These are phyloP conservation scores for Cochlearia excelsa DNA, from an alignment of 345 rosid species.

Conservation along the genomic window DNA sequence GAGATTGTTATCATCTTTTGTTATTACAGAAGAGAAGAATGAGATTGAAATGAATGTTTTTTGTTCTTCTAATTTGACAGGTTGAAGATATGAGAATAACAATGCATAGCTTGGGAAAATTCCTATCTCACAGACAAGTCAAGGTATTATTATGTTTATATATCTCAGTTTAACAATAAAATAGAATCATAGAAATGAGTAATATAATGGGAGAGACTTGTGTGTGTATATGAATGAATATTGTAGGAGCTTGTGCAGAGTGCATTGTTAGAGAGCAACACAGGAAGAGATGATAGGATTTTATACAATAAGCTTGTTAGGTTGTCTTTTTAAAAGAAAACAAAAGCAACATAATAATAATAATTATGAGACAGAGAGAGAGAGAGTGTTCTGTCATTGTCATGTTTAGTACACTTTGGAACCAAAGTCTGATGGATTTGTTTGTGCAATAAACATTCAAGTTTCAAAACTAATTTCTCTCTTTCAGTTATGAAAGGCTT, in stretches of 20 bases:
- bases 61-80: slow-evolving; percentile 35
- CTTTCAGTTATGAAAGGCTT: too few relatives aligned
- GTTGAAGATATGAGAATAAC: slow-evolving; percentile 93
- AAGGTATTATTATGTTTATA: slow-evolving; percentile 50
- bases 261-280: slow-evolving; percentile 88
- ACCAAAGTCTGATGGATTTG: too few relatives aligned
- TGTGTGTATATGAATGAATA: slow-evolving; percentile 3
- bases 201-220: neutral
- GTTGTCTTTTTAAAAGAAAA: slow-evolving; percentile 39
- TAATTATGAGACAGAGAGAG: too few relatives aligned
- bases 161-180: neutral
- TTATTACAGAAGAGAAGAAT: neutral
- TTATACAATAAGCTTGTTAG: slow-evolving; percentile 74
- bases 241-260: slow-evolving; percentile 88
- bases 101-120: slow-evolving; percentile 83
- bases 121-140: slow-evolving; percentile 76
- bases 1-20: too few relatives aligned
- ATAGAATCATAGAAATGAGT: neutral
- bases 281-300: slow-evolving; percentile 91
- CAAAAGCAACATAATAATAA: too few relatives aligned
- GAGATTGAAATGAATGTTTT: neutral
- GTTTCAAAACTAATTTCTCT: too few relatives aligned
- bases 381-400: too few relatives aligned
- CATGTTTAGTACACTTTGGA: too few relatives aligned
- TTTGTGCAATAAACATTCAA: too few relatives aligned